phyloP scores from a whole-genome alignment of 73 alveolate species.

The Paramecium sexaurelia region DNA sequence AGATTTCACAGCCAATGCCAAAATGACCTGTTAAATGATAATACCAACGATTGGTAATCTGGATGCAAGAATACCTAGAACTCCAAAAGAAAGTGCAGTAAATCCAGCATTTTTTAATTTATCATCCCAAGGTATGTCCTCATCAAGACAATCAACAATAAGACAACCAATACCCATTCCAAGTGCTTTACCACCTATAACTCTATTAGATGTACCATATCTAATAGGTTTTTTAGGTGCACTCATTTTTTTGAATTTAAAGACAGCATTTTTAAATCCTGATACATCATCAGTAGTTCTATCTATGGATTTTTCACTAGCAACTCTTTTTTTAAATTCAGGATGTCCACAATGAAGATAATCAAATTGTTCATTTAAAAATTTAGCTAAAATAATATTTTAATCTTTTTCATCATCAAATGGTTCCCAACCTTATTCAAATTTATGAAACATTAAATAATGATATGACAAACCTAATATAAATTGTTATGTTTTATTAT shows the following conservation, averaged over 20 bases:
- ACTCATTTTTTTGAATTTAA: conserved; percentile 38
- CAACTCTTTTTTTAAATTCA: neutral
- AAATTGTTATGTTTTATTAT: neutral
- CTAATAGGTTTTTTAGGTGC: conserved; percentile 55
- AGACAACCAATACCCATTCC: conserved; percentile 45
- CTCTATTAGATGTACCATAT: conserved; percentile 21
- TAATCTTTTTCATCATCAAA: neutral
- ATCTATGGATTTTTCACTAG: conserved; percentile 19
- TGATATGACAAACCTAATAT: neutral
- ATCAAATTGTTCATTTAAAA: neutral
- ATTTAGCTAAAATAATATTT: neutral
- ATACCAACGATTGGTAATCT: conserved; percentile 38
- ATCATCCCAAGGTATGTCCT: conserved; percentile 42
- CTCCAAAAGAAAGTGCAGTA: conserved; percentile 52
- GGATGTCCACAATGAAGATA: conserved; percentile 31
- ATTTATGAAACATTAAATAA: conserved; percentile 38
- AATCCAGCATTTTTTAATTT: conserved; percentile 51
- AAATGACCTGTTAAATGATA: conserved; percentile 19
- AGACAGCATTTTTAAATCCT: conserved; percentile 16
- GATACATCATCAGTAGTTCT: conserved; percentile 23
- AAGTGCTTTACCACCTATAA: conserved; percentile 39
- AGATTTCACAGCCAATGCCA: conserved; percentile 21
- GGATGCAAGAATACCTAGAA: conserved; percentile 14
- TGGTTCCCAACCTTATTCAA: neutral
- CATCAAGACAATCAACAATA: conserved; percentile 53